A percentile compares a stretch with the other conserved stretches of the same genome.
Evolutionary conservation across 2,329 filamentous ascomycete species (phyloP).

Genomic region (Xylaria sp.): DNA sequence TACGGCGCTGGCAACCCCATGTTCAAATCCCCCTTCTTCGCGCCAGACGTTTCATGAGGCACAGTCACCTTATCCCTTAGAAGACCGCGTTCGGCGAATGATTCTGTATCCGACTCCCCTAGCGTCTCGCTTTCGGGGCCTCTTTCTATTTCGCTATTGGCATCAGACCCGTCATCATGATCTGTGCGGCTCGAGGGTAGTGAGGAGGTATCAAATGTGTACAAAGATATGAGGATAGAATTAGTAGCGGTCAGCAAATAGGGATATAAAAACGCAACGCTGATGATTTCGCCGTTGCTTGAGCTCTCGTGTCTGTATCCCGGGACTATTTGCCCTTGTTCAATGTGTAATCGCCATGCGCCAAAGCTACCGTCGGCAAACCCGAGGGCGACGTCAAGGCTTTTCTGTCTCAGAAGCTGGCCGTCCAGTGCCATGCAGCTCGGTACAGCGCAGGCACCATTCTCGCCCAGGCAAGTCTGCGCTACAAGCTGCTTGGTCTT

Average conservation of each 20-base stretch:
- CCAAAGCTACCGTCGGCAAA: conserved; percentile 78
- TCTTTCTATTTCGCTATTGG: conserved; percentile 20
- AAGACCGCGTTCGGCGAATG: not conserved
- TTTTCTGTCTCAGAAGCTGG: conserved; percentile 54
- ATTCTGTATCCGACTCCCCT: conserved; percentile 12
- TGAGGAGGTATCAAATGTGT: conserved; percentile 65
- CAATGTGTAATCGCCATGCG: conserved; percentile 70
- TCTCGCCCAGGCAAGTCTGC: conserved; percentile 52
- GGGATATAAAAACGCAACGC: conserved; percentile 77
- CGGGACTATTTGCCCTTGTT: conserved; percentile 56
- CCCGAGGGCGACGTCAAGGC: conserved; percentile 72
- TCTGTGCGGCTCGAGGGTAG: conserved; percentile 2
- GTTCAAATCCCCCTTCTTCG: conserved; percentile 1
- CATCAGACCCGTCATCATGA: conserved; percentile 11
- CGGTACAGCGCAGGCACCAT: conserved; percentile 54
- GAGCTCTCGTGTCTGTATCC: conserved; percentile 71
- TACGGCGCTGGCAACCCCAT: conserved; percentile 56
- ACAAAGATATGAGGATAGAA: conserved; percentile 79
- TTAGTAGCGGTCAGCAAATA: conserved; percentile 84
- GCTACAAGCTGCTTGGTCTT: conserved; percentile 72
- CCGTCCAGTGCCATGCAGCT: conserved; percentile 75
- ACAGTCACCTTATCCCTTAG: not conserved
- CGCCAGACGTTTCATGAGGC: conserved; percentile 8
- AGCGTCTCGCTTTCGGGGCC: conserved; percentile 18
- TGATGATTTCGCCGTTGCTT: conserved; percentile 72